Evolutionary conservation across 176 grass and related monocot genomes (phyloP), one percentile per base, ranked within the genome.

Genomic region (Eremochloa ophiuroides): DNA sequence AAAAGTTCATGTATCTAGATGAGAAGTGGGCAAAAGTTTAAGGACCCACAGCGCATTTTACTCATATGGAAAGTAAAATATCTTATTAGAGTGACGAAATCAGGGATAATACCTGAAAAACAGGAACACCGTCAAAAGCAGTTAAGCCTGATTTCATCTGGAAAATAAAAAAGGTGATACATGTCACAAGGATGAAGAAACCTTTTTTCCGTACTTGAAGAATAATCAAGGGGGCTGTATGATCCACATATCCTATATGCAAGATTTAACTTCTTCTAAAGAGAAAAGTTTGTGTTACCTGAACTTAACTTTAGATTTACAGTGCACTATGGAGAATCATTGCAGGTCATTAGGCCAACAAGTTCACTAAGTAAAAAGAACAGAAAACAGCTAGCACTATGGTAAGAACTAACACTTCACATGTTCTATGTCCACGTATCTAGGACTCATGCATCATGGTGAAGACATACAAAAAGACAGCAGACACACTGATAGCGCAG

Each of bases 41-140:
- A n/a, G n/a, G n/a, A n/a, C n/a, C n/a, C n/a, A n/a, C n/a, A n/a
- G n/a, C n/a, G n/a, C n/a, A n/a, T n/a, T n/a, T n/a, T n/a, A n/a
- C n/a, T n/a, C n/a, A n/a, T n/a, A 59, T 41, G 15, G 67, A 15
- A 74, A 44, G 25, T 12, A 39, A 66, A 59, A 81, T 53, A 78
- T 83, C 12, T 26, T 41, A 76, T 71, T 81, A 46, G 16, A 48
- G 8, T 20, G 17, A 81, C 37, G 2, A 16, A 62, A 80, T 62
- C 17, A 65, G 53, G 20, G 60, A 74, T 43, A 56, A 34, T 86
- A 98, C 95, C 95, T 98, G 95, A 71, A 98, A 98, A 83, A 98
- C 90, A 69, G 95, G 95, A 82, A 98, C 95, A 58, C 95, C 95
- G 82, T 98, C 95, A 84, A 98, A 98, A 82, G 86, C 92, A 89